These are phyloP conservation scores for Lachancea sp. DNA, from an alignment of 805 yeast genomes.

Conservation along the genomic window DNA sequence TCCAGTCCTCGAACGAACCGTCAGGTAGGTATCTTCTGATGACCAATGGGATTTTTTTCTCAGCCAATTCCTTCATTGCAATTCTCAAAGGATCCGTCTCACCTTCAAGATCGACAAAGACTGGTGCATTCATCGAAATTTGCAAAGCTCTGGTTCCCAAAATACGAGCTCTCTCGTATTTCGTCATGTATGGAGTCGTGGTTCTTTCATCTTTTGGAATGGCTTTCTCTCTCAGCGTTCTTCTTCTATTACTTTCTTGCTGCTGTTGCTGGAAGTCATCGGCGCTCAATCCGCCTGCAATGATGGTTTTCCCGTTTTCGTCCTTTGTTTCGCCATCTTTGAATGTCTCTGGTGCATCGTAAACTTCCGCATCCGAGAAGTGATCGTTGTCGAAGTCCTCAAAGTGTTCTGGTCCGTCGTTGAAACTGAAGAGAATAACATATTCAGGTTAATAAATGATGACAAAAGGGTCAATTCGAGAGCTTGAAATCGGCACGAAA, in stretches of 20 bases:
- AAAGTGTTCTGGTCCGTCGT: conserved; percentile 61
- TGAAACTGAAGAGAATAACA: conserved; percentile 37
- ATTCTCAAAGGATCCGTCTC: conserved; percentile 98
- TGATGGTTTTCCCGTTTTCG: conserved; percentile 63
- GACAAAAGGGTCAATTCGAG: neutral
- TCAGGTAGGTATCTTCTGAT: conserved; percentile 96
- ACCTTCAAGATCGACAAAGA: conserved; percentile 94
- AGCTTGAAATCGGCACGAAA: neutral
- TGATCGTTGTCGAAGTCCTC: conserved; percentile 85
- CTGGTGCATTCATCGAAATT: conserved; percentile 97
- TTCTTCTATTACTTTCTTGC: conserved; percentile 40
- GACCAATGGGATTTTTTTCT: conserved; percentile 90
- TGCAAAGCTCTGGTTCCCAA: conserved; percentile 96
- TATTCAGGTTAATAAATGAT: neutral
- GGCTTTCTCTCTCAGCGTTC: conserved; percentile 72
- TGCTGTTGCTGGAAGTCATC: conserved; percentile 34
- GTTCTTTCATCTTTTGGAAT: conserved; percentile 83
- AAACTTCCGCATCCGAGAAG: conserved; percentile 65
- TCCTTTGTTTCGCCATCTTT: conserved; percentile 34
- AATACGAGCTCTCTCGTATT: conserved; percentile 95
- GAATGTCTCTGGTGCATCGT: conserved; percentile 31
- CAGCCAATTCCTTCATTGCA: conserved; percentile 94
- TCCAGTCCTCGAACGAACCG: conserved; percentile 97
- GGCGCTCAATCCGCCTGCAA: conserved; percentile 64
- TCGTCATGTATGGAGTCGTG: conserved; percentile 98